Conservation (phyloP, 208 protist species). For the Leishmania amazonensis region DNA sequence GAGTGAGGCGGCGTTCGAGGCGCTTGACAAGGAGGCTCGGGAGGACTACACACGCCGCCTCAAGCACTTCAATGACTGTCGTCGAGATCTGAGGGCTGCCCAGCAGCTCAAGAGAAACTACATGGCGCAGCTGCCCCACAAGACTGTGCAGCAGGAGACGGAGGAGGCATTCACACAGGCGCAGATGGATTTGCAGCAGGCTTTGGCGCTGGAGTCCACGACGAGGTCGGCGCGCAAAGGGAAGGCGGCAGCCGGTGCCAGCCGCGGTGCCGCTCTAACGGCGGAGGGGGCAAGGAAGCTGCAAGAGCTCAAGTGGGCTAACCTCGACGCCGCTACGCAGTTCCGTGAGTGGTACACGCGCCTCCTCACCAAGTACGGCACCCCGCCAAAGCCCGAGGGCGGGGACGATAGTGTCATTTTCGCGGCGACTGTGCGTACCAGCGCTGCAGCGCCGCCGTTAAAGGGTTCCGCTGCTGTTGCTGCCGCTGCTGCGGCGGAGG, state of each 20-base stretch:
- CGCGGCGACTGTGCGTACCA: neutral
- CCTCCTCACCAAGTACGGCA: slow-evolving; percentile 27
- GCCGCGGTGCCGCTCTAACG: neutral
- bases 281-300: slow-evolving; percentile 13
- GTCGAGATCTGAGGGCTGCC: slow-evolving; percentile 49
- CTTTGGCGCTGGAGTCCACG: slow-evolving; percentile 17
- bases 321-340: slow-evolving; percentile 5
- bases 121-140: slow-evolving; percentile 22
- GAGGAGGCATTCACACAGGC: slow-evolving; percentile 23
- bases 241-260: neutral
- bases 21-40: slow-evolving; percentile 42
- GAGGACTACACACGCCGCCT: slow-evolving; percentile 75
- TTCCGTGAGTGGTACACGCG: slow-evolving; percentile 33
- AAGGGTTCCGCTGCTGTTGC: slow-evolving; percentile 15
- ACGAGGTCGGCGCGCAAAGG: slow-evolving; percentile 6
- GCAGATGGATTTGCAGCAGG: slow-evolving; percentile 20
- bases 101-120: slow-evolving; percentile 21
- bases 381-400: slow-evolving; percentile 8
- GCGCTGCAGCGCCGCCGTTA: neutral
- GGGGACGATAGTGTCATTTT: neutral
- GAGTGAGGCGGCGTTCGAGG: slow-evolving; percentile 78
- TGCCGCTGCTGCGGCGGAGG: slow-evolving; percentile 17
- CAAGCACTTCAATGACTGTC: slow-evolving; percentile 84
- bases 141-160: slow-evolving; percentile 27
- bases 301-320: slow-evolving; percentile 17